Percentiles rank a stretch among this genome's conserved stretches.
These are phyloP conservation scores for Asterochloris sp. DNA, from an alignment of 139 green algal species.

Conservation along the genomic window DNA sequence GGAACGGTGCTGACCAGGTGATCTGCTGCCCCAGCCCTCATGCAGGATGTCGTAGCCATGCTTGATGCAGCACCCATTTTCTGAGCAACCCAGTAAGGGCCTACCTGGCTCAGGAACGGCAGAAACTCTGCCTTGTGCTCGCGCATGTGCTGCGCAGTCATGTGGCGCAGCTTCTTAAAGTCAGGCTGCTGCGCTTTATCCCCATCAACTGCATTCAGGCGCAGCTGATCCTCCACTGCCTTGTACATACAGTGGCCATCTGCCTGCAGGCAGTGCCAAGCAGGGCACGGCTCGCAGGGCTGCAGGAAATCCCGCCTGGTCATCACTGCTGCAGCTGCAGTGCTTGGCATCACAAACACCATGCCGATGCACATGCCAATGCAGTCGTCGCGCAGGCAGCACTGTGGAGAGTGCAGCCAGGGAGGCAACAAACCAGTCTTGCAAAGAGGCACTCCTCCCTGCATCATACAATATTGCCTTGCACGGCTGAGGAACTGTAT, in stretches of 20 bases:
- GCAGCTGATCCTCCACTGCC: conserved; percentile 77
- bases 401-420: background rate
- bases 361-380: background rate
- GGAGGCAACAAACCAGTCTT: too few species aligned
- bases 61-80: background rate
- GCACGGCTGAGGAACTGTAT: too few species aligned
- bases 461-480: too few species aligned
- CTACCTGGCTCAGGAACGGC: conserved; percentile 59
- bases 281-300: too few species aligned
- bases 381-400: background rate
- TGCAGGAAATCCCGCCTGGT: background rate
- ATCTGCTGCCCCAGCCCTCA: background rate
- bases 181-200: background rate
- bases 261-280: conserved; percentile 35
- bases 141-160: conserved; percentile 75
- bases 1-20: background rate
- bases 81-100: background rate
- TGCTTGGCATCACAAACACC: background rate
- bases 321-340: background rate
- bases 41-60: background rate
- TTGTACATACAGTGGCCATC: conserved; percentile 96
- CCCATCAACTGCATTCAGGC: background rate
- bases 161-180: conserved; percentile 54
- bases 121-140: conserved; percentile 54
- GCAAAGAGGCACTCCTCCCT: too few species aligned